Base-by-base conservation (phyloP, 2,329 filamentous ascomycete species). In the Fusarium dlaminii region DNA sequence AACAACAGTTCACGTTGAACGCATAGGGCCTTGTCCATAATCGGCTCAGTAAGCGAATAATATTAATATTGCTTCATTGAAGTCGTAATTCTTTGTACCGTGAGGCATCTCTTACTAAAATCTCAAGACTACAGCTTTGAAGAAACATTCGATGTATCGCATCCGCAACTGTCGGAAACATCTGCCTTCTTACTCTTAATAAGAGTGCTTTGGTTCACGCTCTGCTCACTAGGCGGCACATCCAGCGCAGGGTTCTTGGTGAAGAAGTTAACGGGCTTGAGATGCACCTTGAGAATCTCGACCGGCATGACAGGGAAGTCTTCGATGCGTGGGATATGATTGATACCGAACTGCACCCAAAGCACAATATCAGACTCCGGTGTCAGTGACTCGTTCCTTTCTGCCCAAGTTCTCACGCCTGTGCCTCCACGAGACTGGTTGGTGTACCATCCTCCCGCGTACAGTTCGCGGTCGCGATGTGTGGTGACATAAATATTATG, bases 321-420 rank as follows among this genome's bases (percentile, higher is more conserved):
- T 70, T 87, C 86, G 3, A 86, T 82, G 2, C 86, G 79, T 0
- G 86, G 86, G 39, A 87, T 86, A 62, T 87, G 86, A 18, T 86
- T 87, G 37, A 87, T 78, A 4, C 86, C 85, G 62, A 86, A 87
- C 12, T 86, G 84, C 18, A 81, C 83, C 87, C 87, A 88, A 0
- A 88, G 65, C 3, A 86, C 82, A 4, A 97, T 84, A 79, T 97
- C 93, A 34, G 65, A 75, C 5, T 91, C 93, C 82, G 97, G 91
- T 52, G 92, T 93, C 75, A 97, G 82, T 68, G 80, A 78, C 36
- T 79, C 78, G 55, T 82, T 82, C 43, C 77, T 48, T 42, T 74
- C 67, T 32, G 71, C 63, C 87, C 87, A 7, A 83, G 84, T 20
- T 72, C 78, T 66, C 84, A 86, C 43, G 5, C 70, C 73, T 22